Percentiles rank a stretch among this genome's conserved stretches.
Conservation (phyloP, 441 rosid species). For the Aquilaria agallochum region DNA sequence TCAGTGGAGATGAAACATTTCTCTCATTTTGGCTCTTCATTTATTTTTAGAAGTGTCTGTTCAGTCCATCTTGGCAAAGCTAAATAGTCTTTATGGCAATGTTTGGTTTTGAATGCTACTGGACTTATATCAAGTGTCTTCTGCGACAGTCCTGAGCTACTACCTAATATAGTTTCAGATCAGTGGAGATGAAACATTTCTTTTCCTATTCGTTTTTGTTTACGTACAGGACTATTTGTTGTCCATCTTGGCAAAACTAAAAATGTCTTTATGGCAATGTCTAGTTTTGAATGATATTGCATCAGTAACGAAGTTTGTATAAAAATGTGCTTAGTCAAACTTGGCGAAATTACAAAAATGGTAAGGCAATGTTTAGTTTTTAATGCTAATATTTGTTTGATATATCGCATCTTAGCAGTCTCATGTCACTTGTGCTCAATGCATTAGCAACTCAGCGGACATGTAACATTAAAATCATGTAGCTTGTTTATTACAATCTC, state of each 20-base stretch:
- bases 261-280: conserved; percentile 15
- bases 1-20: conserved; percentile 5
- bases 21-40: not conserved
- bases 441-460: too few species aligned
- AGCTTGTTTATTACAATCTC: too few species aligned
- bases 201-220: not conserved
- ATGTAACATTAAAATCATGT: too few species aligned
- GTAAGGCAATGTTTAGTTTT: too few species aligned
- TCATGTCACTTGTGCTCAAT: too few species aligned
- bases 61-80: conserved; percentile 17
- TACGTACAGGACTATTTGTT: not conserved
- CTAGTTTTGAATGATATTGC: conserved; percentile 37
- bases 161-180: not conserved
- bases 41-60: not conserved
- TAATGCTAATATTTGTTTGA: too few species aligned
- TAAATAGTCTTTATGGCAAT: conserved; percentile 2
- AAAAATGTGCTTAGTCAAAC: too few species aligned
- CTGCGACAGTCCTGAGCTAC: not conserved
- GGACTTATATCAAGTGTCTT: conserved; percentile 3
- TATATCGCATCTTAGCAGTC: too few species aligned
- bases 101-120: conserved; percentile 16
- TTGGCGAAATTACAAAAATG: too few species aligned
- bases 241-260: too few species aligned
- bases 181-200: conserved; percentile 2
- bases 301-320: too few species aligned